Base-by-base conservation (phyloP, 108 stramenopile species). In the Cyclotella kingstonii region DNA sequence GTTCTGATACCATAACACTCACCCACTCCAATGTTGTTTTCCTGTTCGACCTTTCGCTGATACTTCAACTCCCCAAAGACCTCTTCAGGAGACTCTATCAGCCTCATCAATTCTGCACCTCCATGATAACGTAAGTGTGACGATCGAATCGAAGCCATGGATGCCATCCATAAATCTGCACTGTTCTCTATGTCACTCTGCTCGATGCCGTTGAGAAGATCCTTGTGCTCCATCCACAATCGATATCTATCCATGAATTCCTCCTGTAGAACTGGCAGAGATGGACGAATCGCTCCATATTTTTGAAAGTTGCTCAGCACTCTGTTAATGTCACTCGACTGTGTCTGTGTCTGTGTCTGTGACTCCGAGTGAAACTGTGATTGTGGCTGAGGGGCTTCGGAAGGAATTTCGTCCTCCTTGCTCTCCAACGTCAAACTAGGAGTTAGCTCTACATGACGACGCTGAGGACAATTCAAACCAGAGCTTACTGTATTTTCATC, bases 171-270 rank as follows among this genome's bases (percentile, higher is more conserved):
- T 22, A 23, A n/a, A 12, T 42, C 46, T 10, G 6, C 8, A 50
- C 35, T 41, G n/a, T 27, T 30, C 17, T 39, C 44, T 12, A 17
- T 54, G 15, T 17, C 35, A 10, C 18, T 27, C 29, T 44, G 3
- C 22, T 38, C 22, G 1, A 31, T 39, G 36, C 54, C 54, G 19
- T 56, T 44, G 4, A 73, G 17, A 4, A 49, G 19, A 14, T 64
- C 72, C 9, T 40, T 28, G 33, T 73, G 63, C 38, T 73, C 72
- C 31, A 36, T 64, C 72, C 72, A 73, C 49, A 43, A 41, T 0
- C 63, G 72, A 30, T 73, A 73, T n/a, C 12, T 73, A 6, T 64
- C 56, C 11, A 64, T 30, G 41, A 73, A 73, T 45, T 73, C 72
- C 19, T 58, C 63, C 19, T 73, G 72, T 0, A 73, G 33, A 2